Base-by-base conservation (phyloP, 139 green algal species). In the Edaphochlamys debaryana region DNA sequence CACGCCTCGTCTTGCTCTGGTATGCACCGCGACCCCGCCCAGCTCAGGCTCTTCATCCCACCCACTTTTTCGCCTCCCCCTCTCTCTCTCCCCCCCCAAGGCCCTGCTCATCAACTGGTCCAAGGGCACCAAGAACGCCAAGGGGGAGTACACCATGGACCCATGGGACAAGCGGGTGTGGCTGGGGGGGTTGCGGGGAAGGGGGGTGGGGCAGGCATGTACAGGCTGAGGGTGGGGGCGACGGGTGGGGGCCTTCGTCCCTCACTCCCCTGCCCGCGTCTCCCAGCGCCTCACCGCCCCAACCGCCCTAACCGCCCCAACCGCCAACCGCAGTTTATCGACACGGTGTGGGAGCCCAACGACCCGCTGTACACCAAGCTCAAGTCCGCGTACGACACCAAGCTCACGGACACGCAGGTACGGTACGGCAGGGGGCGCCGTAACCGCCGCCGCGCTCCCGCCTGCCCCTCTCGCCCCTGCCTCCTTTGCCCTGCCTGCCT, bases 291-390 rank as follows among this genome's bases (percentile, higher is more conserved):
- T n/a, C n/a, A n/a, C n/a, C n/a, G n/a, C 52, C 52, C 52, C 52
- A 60, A 17, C 25, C 58, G 66, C n/a, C n/a, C n/a, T n/a, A n/a
- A n/a, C n/a, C n/a, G n/a, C n/a, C n/a, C n/a, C n/a, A n/a, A n/a
- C n/a, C n/a, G n/a, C n/a, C n/a, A n/a, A n/a, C n/a, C n/a, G n/a
- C n/a, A n/a, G 11, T 84, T 84, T 64, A 84, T 84, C 5, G 78
- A 84, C 48, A 77, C 78, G 7, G 27, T 84, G 23, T 84, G 66
- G 11, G 78, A 42, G 48, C 66, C 78, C 45, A 84, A 84, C 37
- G 78, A 84, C 78, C 78, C 78, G 27, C 78, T 84, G 5, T 77
- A 32, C 48, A 68, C 66, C 17, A 76, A 45, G 48, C 78, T 84
- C 48, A 84, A 84, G 50, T 48, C 27, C 27, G 34, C 66, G 7